Percentiles rank a stretch among this genome's conserved stretches.
These are phyloP conservation scores for Metschnikowia noctiluminum DNA, from an alignment of 805 yeast genomes.

Conservation along the genomic window DNA sequence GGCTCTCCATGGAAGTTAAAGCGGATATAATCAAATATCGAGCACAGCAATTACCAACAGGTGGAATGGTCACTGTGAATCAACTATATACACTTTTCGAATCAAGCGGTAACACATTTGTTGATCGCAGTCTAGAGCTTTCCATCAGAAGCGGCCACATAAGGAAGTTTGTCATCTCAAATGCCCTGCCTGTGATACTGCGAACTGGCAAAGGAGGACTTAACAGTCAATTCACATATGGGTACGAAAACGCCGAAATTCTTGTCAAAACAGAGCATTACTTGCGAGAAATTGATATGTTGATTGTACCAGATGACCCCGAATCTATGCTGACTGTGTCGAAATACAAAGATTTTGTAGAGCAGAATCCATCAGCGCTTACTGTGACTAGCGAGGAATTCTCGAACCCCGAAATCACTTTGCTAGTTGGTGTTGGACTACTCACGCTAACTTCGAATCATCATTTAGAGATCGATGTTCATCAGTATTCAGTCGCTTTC, in stretches of 20 bases:
- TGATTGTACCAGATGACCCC: slow-evolving; percentile 10
- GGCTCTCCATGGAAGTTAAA: slow-evolving; percentile 31
- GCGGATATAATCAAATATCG: slow-evolving; percentile 38
- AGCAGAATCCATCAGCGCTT: slow-evolving; percentile 25
- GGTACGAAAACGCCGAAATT: slow-evolving; percentile 42
- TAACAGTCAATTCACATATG: slow-evolving; percentile 30
- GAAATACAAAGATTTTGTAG: slow-evolving; percentile 23
- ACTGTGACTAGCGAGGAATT: slow-evolving; percentile 25
- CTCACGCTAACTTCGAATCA: slow-evolving; percentile 45
- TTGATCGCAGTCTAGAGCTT: slow-evolving; percentile 44
- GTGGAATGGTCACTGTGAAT: slow-evolving; percentile 38
- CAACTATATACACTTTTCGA: slow-evolving; percentile 50
- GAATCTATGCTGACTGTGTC: slow-evolving; percentile 13
- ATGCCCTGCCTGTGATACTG: slow-evolving; percentile 45
- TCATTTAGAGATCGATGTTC: slow-evolving; percentile 37
- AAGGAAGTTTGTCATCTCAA: slow-evolving; percentile 39
- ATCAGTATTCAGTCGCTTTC: slow-evolving; percentile 41
- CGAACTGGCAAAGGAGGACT: slow-evolving; percentile 27
- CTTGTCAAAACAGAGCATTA: slow-evolving; percentile 27
- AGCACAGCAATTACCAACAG: slow-evolving; percentile 29
- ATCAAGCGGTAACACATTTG: slow-evolving; percentile 44
- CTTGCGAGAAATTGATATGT: slow-evolving; percentile 17
- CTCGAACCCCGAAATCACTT: slow-evolving; percentile 25
- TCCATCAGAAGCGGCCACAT: slow-evolving; percentile 35
- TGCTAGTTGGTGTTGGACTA: slow-evolving; percentile 40